phyloP scores from a whole-genome alignment of 495 filamentous ascomycete species.

The Thermothielavioides terrestris region DNA sequence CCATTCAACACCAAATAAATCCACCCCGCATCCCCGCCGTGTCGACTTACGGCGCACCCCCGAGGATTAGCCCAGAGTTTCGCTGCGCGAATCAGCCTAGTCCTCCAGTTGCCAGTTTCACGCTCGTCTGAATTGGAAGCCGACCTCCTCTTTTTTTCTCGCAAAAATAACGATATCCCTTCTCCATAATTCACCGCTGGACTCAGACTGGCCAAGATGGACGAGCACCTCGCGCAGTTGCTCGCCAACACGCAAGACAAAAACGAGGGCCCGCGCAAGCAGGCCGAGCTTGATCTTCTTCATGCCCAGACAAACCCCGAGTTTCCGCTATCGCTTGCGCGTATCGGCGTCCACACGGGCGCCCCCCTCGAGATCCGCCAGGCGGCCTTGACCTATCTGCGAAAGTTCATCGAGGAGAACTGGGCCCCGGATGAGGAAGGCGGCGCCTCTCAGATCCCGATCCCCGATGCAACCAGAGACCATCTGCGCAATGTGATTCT shows the following conservation, averaged over 20 bases:
- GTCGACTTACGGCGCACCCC: neutral
- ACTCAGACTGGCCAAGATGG: constrained; percentile 45
- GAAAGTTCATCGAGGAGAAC: constrained; percentile 67
- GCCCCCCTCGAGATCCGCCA: constrained; percentile 69
- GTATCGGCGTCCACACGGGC: constrained; percentile 65
- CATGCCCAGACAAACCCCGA: constrained; percentile 53
- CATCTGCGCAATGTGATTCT: constrained; percentile 62
- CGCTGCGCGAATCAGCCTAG: neutral
- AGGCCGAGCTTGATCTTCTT: constrained; percentile 69
- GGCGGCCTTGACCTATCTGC: constrained; percentile 69
- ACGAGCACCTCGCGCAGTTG: constrained; percentile 73
- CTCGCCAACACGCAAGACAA: constrained; percentile 71
- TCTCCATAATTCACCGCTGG: neutral
- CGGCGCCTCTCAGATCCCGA: constrained; percentile 60
- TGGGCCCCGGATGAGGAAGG: constrained; percentile 54
- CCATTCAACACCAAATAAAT: no score
- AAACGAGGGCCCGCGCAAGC: constrained; percentile 58
- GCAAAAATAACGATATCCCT: no score
- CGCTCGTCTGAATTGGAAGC: no score
- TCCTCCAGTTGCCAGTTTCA: no score
- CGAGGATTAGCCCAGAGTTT: neutral
- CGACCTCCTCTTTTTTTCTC: no score
- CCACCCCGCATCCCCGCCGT: constrained; percentile 1
- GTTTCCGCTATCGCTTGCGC: constrained; percentile 67
- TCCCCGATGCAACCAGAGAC: constrained; percentile 59